A percentile compares a stretch with the other conserved stretches of the same genome.
phyloP scores from a whole-genome alignment of 257 asterid genomes.

The Lycium ferocissimum region DNA sequence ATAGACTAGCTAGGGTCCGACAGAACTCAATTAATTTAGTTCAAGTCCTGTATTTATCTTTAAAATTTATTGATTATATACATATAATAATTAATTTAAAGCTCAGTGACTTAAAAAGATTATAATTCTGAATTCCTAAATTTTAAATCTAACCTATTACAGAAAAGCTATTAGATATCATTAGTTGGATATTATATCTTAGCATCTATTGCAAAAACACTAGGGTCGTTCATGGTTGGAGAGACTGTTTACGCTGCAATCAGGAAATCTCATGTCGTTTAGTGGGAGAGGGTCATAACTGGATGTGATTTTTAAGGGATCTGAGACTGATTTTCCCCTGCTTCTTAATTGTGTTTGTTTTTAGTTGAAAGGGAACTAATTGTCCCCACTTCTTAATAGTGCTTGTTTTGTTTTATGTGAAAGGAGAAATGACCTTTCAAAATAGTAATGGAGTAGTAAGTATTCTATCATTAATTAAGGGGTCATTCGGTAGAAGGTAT shows the following conservation, averaged over 20 bases:
- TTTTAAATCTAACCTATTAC: too few species aligned
- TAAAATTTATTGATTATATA: too few species aligned
- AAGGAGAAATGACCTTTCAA: background rate
- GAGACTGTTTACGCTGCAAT: background rate
- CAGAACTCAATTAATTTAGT: too few species aligned
- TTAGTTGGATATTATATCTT: background rate
- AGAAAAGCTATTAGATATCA: too few species aligned
- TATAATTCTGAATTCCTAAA: too few species aligned
- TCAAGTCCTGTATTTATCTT: background rate
- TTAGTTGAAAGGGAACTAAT: background rate
- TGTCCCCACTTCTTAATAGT: background rate
- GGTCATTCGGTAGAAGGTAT: too few species aligned
- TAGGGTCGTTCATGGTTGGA: background rate
- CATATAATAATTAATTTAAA: background rate
- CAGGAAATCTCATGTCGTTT: conserved; percentile 15
- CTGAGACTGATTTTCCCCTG: background rate
- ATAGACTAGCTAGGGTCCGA: too few species aligned
- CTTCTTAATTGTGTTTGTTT: background rate
- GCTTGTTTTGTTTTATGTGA: background rate
- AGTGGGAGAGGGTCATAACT: background rate
- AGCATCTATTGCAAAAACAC: background rate
- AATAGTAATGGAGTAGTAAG: background rate
- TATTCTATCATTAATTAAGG: background rate
- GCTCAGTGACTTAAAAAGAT: too few species aligned
- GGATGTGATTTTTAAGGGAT: background rate